Percentiles rank a stretch among this genome's conserved stretches.
These are phyloP conservation scores for Hippophae rhamnoides DNA, from an alignment of 306 rosid species.

Conservation along the genomic window DNA sequence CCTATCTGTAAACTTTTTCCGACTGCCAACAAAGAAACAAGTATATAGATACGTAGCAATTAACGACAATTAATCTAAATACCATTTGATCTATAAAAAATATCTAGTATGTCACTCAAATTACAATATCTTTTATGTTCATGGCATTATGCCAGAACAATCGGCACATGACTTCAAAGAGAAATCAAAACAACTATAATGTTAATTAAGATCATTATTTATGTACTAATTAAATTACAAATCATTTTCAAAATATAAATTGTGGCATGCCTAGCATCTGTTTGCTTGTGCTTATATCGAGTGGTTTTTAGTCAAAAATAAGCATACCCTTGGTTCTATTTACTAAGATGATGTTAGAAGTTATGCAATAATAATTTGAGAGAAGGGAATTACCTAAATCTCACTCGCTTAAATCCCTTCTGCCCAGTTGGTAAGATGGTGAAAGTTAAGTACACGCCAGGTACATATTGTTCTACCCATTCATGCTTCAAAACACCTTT, in stretches of 20 bases:
- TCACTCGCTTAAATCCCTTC: slow-evolving; percentile 61
- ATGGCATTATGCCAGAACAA: too few relatives aligned
- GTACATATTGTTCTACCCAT: slow-evolving; percentile 65
- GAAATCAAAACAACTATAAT: too few relatives aligned
- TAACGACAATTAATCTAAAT: neutral
- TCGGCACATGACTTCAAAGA: too few relatives aligned
- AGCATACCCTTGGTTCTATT: neutral
- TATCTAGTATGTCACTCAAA: too few relatives aligned
- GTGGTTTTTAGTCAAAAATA: too few relatives aligned
- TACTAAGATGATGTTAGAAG: neutral
- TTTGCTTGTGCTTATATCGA: too few relatives aligned
- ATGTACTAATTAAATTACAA: too few relatives aligned
- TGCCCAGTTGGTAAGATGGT: slow-evolving; percentile 53
- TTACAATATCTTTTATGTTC: too few relatives aligned
- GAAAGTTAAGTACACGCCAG: slow-evolving; percentile 68
- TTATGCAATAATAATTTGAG: neutral
- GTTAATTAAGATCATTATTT: too few relatives aligned
- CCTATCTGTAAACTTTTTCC: slow-evolving; percentile 49
- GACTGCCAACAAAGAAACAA: slow-evolving; percentile 34
- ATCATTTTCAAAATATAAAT: too few relatives aligned
- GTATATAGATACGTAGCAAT: neutral
- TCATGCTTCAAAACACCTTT: slow-evolving; percentile 30
- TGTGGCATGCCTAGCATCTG: too few relatives aligned
- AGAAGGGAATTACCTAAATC: slow-evolving; percentile 49
- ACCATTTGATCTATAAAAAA: too few relatives aligned